A percentile compares a stretch with the other conserved stretches of the same genome.
Conservation (phyloP, 2,329 filamentous ascomycete species). For the Periglandula ipomoeae region DNA sequence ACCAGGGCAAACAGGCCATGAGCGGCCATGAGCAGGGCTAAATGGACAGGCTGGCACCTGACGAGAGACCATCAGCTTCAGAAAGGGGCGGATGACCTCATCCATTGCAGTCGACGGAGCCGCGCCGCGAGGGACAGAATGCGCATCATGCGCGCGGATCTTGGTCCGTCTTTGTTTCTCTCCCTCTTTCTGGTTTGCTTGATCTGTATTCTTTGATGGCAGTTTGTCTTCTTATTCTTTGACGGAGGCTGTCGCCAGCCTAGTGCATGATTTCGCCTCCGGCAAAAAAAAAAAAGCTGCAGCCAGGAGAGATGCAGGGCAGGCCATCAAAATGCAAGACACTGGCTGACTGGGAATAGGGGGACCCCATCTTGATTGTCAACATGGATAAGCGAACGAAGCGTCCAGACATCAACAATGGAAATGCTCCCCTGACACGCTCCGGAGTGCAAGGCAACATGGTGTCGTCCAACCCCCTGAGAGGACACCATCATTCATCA, state of each 20-base stretch:
- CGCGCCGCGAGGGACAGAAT: no score
- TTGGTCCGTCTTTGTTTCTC: no score
- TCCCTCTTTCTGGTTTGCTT: no score
- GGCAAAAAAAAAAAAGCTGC: no score
- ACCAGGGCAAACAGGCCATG: not conserved
- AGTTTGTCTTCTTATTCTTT: no score
- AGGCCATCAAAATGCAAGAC: not conserved
- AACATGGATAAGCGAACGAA: not conserved
- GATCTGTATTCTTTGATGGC: no score
- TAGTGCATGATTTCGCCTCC: no score
- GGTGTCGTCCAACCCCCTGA: not conserved
- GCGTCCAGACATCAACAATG: not conserved
- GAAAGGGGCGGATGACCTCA: slow-evolving; percentile 5
- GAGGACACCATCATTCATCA: not conserved
- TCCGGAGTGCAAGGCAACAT: not conserved
- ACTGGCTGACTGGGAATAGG: not conserved
- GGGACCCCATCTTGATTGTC: not conserved
- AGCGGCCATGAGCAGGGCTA: not conserved
- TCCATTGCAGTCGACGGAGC: no score
- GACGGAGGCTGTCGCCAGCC: no score
- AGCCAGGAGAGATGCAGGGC: not conserved
- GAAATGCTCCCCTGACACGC: not conserved
- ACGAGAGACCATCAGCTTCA: not conserved
- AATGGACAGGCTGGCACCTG: not conserved
- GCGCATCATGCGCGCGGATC: not conserved